Conservation (phyloP, 257 asterid species). For the Solanum peruvianum region DNA sequence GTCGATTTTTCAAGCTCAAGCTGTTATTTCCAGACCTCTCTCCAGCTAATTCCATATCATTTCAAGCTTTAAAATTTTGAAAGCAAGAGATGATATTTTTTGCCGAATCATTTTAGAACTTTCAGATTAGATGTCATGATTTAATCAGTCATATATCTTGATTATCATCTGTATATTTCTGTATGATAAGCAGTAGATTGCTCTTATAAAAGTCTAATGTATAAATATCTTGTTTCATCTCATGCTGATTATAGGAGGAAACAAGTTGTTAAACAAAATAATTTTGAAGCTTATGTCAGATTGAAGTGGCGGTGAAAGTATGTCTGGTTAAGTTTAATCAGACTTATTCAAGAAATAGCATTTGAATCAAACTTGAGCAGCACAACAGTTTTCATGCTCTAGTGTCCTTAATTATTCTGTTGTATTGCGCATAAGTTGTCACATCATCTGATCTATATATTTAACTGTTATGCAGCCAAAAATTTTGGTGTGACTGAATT, state of each 20-base stretch:
- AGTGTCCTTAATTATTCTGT: not conserved
- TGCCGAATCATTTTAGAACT: not conserved
- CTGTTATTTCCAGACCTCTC: not conserved
- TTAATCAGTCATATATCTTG: not conserved
- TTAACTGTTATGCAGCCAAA: conserved; percentile 38
- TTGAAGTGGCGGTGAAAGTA: not conserved
- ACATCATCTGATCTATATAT: not conserved
- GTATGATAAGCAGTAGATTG: not conserved
- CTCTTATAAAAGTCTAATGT: not conserved
- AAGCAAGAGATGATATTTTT: not conserved
- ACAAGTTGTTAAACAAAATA: not conserved
- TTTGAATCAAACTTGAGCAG: not conserved
- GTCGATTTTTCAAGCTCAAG: not conserved
- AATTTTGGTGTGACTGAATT: conserved; percentile 88
- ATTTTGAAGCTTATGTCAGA: not conserved
- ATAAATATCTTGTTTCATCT: not conserved
- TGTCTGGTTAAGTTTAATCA: not conserved
- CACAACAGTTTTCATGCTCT: not conserved
- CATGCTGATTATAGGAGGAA: not conserved
- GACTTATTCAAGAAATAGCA: not conserved
- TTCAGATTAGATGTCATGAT: not conserved
- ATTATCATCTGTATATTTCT: not conserved
- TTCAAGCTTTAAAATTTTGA: not conserved
- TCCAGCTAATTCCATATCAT: not conserved
- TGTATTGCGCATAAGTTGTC: not conserved